Evolutionary conservation across 495 filamentous ascomycete genomes (phyloP).

Genomic region (Neurospora sp.): DNA sequence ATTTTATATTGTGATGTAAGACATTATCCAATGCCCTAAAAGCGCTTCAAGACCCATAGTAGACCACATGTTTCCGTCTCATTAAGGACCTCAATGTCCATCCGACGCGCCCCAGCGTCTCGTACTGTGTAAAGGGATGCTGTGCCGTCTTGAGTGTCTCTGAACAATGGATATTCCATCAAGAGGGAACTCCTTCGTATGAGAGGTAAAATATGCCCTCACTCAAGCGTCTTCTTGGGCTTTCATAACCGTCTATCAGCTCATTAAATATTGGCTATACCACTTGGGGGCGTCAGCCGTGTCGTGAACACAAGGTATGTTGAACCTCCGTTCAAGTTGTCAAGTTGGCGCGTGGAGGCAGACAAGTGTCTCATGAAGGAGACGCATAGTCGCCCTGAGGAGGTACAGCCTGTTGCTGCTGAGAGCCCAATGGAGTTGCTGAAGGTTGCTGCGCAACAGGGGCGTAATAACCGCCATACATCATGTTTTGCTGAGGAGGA

Average conservation of each 20-base stretch:
- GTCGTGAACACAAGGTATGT: background rate
- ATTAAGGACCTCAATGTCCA: background rate
- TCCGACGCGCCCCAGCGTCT: background rate
- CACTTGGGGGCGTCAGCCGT: background rate
- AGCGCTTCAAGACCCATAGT: background rate
- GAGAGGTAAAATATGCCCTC: background rate
- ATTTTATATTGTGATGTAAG: background rate
- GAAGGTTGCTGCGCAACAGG: background rate
- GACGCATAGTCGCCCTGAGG: constrained; percentile 10
- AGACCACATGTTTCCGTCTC: background rate
- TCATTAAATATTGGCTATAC: background rate
- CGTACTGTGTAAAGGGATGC: background rate
- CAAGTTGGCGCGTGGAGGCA: background rate
- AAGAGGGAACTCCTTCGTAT: background rate
- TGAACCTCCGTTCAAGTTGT: background rate
- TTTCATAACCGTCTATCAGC: background rate
- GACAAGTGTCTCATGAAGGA: background rate
- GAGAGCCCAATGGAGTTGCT: background rate
- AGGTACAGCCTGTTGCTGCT: background rate
- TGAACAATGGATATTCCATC: background rate
- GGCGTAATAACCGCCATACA: constrained; percentile 12
- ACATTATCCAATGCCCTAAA: background rate
- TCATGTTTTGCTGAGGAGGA: background rate
- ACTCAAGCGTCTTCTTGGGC: background rate
- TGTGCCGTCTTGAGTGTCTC: background rate